phyloP scores from a whole-genome alignment of 352 stramenopile genomes.

The Phytophthora citricola region DNA sequence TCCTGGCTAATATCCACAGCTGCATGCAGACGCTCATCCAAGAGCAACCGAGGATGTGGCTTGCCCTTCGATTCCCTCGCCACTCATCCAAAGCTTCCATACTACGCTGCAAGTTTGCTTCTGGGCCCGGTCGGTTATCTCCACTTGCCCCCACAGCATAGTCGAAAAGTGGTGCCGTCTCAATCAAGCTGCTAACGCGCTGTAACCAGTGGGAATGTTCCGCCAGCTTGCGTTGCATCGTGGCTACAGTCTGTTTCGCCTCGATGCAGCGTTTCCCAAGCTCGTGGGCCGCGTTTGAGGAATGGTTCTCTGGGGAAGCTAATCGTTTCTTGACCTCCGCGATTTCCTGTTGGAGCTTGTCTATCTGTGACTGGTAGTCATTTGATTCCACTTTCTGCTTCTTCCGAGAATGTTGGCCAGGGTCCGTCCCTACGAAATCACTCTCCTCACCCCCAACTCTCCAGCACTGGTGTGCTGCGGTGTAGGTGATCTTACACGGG shows the following conservation, averaged over 20 bases:
- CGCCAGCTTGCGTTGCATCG: constrained; percentile 52
- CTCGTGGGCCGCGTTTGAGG: constrained; percentile 1
- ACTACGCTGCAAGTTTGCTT: background rate
- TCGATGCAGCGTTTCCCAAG: constrained; percentile 40
- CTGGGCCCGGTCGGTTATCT: background rate
- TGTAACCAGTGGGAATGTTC: constrained; percentile 61
- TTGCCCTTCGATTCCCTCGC: constrained; percentile 18
- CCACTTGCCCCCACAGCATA: constrained; percentile 17
- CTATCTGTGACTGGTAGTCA: constrained; percentile 42
- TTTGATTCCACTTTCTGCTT: constrained; percentile 57
- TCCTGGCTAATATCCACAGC: constrained; percentile 34
- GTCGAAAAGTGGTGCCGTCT: constrained; percentile 56
- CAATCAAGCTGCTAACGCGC: constrained; percentile 55
- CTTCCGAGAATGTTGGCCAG: constrained; percentile 42
- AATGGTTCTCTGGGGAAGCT: constrained; percentile 3
- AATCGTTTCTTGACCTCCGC: constrained; percentile 35
- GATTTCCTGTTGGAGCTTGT: constrained; percentile 45
- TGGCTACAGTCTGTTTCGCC: constrained; percentile 42
- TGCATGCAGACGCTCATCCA: constrained; percentile 41
- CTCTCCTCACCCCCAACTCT: constrained; percentile 12
- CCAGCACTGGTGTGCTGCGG: background rate
- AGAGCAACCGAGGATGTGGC: constrained; percentile 36
- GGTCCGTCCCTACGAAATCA: constrained; percentile 12
- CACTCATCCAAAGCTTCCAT: constrained; percentile 40
- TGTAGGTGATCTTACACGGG: constrained; percentile 1